A percentile compares a stretch with the other conserved stretches of the same genome.
These are phyloP conservation scores for Allomyces macrogynus DNA, from an alignment of 192 early-diverging fungal genomes.

Conservation along the genomic window DNA sequence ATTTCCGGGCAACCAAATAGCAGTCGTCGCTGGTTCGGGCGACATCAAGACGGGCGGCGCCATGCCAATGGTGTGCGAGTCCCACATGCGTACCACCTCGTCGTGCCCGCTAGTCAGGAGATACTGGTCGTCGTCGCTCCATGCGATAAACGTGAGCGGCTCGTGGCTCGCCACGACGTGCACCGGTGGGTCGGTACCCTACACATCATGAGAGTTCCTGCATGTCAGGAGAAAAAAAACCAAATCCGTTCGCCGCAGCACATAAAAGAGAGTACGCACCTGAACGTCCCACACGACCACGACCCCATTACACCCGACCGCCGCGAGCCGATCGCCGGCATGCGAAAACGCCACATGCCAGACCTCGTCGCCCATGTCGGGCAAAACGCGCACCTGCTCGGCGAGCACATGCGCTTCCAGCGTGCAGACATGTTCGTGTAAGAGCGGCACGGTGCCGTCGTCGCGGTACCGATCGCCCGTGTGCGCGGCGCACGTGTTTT, in stretches of 20 bases:
- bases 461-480: background rate
- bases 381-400: background rate
- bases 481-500: conserved; percentile 5
- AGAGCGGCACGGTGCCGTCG: background rate
- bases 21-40: background rate
- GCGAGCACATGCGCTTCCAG: background rate
- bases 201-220: background rate
- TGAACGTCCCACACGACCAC: background rate
- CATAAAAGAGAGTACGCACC: no score
- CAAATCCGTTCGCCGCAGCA: no score
- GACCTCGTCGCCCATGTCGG: background rate
- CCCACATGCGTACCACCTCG: background rate
- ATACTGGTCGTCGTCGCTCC: background rate
- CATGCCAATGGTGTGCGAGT: background rate
- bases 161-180: background rate
- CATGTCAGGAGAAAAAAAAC: no score
- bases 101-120: background rate
- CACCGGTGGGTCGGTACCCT: background rate
- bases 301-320: background rate
- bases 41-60: background rate
- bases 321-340: background rate
- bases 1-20: conserved; percentile 6
- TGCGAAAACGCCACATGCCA: background rate
- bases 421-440: conserved; percentile 4
- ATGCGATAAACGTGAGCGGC: background rate